Evolutionary conservation across 768 basidiomycete species (phyloP), one percentile per base, ranked within the genome.

Genomic region (Pulveroboletus sp.): DNA sequence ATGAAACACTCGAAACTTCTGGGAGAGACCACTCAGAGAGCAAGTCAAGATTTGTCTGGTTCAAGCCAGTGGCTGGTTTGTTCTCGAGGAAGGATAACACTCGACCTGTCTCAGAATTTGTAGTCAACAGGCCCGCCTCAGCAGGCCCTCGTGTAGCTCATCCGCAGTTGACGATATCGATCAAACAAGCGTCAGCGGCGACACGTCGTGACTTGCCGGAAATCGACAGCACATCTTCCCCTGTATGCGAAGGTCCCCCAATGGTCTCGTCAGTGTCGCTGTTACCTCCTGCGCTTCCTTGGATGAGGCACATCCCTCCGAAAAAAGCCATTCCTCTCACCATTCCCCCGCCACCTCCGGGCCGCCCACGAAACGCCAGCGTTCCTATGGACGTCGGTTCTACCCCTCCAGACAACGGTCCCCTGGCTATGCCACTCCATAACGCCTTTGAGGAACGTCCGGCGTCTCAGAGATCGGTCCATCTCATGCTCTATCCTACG

Each of bases 131-230:
- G 14, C 57, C 60, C 2, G 8, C 38, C 21, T 49, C 59, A 5
- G 51, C 59, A 4, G 51, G 40, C 27, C 41, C 44, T 50, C 49
- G 39, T 31, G 51, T 56, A 35, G 51, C 66, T 47, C 60, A 57
- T 36, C 73, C 73, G 9, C 60, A 62, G 28, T 61, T 81, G 56
- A 69, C 70, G 10, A 73, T 83, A 50, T 73, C 73, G 4, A 67
- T 76, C n/a, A 69, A 72, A 28, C 67, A 60, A 47, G 69, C 76
- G 15, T 63, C 71, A n/a, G 58, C 54, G 5, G 50, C 64, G 5
- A 65, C 58, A 17, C 51, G 51, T 3, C 57, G 46, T 17, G 49
- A 56, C 53, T 56, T 71, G 0, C 69, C 69, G 9, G 58, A 51
- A 32, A 55, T 71, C 31, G 73, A 71, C 28, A 46, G 35, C 28